Conservation (phyloP, 306 rosid species). For the Vigna trinervia region DNA sequence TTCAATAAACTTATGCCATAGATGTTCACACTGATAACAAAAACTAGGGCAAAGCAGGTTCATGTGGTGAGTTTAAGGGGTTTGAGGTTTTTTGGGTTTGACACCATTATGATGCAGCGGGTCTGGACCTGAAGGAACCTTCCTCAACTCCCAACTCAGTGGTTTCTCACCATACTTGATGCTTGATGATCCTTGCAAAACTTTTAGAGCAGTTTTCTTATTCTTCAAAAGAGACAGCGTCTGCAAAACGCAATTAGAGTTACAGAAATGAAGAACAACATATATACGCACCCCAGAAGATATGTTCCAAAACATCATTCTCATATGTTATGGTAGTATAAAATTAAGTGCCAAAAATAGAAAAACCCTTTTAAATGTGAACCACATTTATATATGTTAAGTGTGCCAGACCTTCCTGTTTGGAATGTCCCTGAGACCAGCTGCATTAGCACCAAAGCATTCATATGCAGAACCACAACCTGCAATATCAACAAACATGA, state of each 20-base stretch:
- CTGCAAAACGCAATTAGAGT: constrained; percentile 40
- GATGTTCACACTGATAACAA: constrained; percentile 4
- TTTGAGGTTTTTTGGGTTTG: constrained; percentile 60
- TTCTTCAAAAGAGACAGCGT: constrained; percentile 48
- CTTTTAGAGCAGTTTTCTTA: constrained; percentile 37
- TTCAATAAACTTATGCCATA: neutral
- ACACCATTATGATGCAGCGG: constrained; percentile 73
- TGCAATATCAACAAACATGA: constrained; percentile 1
- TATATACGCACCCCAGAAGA: neutral
- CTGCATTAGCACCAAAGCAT: constrained; percentile 45
- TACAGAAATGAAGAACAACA: neutral
- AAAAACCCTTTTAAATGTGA: neutral
- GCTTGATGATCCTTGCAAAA: constrained; percentile 47
- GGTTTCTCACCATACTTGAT: constrained; percentile 27
- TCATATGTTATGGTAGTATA: neutral
- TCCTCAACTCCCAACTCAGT: constrained; percentile 58
- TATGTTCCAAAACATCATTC: neutral
- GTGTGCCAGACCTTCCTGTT: constrained; percentile 61
- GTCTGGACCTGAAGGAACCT: constrained; percentile 76
- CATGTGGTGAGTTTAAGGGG: constrained; percentile 44
- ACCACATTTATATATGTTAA: neutral
- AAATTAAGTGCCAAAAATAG: neutral
- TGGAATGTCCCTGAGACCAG: constrained; percentile 33
- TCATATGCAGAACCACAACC: constrained; percentile 52
- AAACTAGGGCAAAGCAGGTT: constrained; percentile 5